Percentiles rank a stretch among this genome's conserved stretches.
These are phyloP conservation scores for Coprinopsis cinerea DNA, from an alignment of 768 basidiomycete species.

Conservation along the genomic window DNA sequence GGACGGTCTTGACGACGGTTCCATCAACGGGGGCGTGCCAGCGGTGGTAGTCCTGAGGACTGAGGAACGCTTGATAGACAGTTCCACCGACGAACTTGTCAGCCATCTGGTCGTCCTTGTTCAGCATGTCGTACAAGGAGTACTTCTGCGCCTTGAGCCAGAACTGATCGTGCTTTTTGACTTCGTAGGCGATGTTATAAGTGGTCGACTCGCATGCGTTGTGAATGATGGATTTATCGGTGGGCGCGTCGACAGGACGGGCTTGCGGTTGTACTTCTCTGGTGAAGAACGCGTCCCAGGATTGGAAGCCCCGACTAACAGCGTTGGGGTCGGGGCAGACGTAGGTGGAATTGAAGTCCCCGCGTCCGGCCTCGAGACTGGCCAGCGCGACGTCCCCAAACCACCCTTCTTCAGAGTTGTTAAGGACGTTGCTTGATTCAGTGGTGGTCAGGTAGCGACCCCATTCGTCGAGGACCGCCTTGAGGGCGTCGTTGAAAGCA, in stretches of 20 bases:
- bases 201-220: conserved; percentile 52
- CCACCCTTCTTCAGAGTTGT: conserved; percentile 37
- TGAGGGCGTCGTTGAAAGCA: conserved; percentile 40
- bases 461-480: conserved; percentile 48
- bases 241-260: conserved; percentile 30
- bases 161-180: conserved; percentile 40
- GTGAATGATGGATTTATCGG: conserved; percentile 31
- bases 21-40: conserved; percentile 58
- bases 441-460: conserved; percentile 36
- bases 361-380: conserved; percentile 5
- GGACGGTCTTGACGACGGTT: conserved; percentile 30
- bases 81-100: conserved; percentile 44
- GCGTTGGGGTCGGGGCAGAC: conserved; percentile 24
- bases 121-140: conserved; percentile 52
- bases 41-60: conserved; percentile 50
- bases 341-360: conserved; percentile 26
- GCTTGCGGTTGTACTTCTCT: conserved; percentile 31
- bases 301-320: conserved; percentile 38
- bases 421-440: conserved; percentile 19
- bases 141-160: conserved; percentile 62
- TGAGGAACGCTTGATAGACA: conserved; percentile 54
- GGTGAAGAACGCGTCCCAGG: conserved; percentile 56
- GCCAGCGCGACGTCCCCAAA: conserved; percentile 23
- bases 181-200: conserved; percentile 33
- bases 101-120: conserved; percentile 29